Evolutionary conservation across 352 stramenopile genomes (phyloP), one percentile per base, ranked within the genome.

Genomic region (Pythium scleroteichum): DNA sequence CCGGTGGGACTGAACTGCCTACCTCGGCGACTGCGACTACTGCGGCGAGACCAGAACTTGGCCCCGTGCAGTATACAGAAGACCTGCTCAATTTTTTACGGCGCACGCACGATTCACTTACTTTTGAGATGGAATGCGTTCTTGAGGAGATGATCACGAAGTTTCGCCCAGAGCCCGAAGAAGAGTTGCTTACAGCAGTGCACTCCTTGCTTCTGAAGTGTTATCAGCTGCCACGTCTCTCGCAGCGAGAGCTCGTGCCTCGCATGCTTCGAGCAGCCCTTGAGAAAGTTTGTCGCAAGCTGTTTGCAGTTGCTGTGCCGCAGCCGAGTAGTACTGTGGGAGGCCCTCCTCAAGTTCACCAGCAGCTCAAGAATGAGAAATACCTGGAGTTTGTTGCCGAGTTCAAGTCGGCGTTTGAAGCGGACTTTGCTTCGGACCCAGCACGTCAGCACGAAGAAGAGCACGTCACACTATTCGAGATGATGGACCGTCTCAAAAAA

Each of bases 61-160:
- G 83, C 1, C 82, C 87, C 2, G 82, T 95, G 23, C 85, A 95
- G 71, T 95, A 94, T 72, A 94, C 90, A 3, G 90, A 97, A 29
- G 90, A 97, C 35, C 61, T 99, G 33, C 96, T 99, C 70, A 98
- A 96, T 40, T 97, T 96, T 55, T 73, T 99, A 22, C 98, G 74
- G 75, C 88, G 93, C 69, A 88, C 84, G 58, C 89, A 90, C 64
- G 82, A 94, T 57, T 81, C 85, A 22, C 74, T 97, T 42, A 96
- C 83, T 46, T 96, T 96, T 66, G 92, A 98, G 68, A 96, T 99
- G 78, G 97, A 99, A 79, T 95, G 89, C 29, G 98, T 99, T 72
- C 75, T 99, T 29, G 97, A 99, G 76, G 96, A 99, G 66, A 88
- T 99, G 65, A 99, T 99, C 68, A 95, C 97, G 5, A 94, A 96